phyloP scores from a whole-genome alignment of 164 flowering plant species.

The Vitis amurensis region DNA sequence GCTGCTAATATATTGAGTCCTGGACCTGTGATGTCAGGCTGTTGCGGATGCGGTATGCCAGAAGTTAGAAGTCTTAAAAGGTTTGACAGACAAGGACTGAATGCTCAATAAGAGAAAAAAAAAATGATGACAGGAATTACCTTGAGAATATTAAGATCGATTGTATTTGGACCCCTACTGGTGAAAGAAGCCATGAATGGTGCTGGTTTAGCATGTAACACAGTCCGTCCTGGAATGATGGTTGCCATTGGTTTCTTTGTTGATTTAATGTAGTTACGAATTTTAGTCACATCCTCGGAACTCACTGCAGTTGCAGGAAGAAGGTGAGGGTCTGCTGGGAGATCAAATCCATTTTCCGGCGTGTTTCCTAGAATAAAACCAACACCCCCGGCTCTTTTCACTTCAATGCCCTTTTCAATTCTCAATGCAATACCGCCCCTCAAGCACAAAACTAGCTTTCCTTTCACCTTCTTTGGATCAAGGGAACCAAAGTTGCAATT shows the following conservation, averaged over 20 bases:
- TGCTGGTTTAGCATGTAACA: conserved; percentile 51
- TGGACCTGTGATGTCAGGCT: conserved; percentile 95
- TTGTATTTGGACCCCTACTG: conserved; percentile 68
- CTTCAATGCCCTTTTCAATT: conserved; percentile 72
- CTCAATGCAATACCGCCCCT: conserved; percentile 60
- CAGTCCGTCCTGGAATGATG: conserved; percentile 45
- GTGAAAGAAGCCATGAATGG: conserved; percentile 86
- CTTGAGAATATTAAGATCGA: conserved; percentile 85
- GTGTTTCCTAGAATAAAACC: conserved; percentile 66
- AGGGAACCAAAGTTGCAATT: conserved; percentile 73
- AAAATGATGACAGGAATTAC: conserved; percentile 22
- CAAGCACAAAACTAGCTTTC: conserved; percentile 76
- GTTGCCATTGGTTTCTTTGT: conserved; percentile 48
- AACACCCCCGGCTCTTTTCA: conserved; percentile 75
- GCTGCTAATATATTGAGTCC: conserved; percentile 93
- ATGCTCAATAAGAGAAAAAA: too few relatives aligned
- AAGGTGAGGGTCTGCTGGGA: conserved; percentile 52
- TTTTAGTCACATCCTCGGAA: conserved; percentile 30
- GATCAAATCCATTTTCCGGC: conserved; percentile 38
- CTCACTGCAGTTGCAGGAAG: conserved; percentile 71
- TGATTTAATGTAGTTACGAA: conserved; percentile 63
- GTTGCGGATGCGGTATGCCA: conserved; percentile 2
- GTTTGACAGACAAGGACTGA: too few relatives aligned
- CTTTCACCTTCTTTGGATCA: conserved; percentile 48
- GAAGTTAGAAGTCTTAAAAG: too few relatives aligned